A percentile compares a stretch with the other conserved stretches of the same genome.
Evolutionary conservation across 2,329 filamentous ascomycete genomes (phyloP).

Genomic region (Ophiocordyceps camponoti-floridani): DNA sequence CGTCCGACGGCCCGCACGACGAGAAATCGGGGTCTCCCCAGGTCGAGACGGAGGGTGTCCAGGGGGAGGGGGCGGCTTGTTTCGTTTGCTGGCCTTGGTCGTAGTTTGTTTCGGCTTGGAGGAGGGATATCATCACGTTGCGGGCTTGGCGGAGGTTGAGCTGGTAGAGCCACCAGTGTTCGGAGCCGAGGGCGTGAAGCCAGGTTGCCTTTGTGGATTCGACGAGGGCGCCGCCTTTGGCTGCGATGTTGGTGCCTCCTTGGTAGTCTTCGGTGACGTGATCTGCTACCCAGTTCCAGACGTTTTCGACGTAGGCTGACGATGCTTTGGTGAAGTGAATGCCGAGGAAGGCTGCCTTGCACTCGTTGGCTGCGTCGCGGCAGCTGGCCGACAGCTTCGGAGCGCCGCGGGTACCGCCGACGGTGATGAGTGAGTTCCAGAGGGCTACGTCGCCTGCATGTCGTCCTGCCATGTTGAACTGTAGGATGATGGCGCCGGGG

Average conservation of each 20-base stretch:
- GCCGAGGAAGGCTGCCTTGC: conserved; percentile 27
- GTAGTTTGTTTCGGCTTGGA: conserved; percentile 35
- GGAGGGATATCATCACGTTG: conserved; percentile 30
- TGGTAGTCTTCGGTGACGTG: conserved; percentile 29
- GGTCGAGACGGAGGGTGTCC: conserved; percentile 14
- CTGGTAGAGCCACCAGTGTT: conserved; percentile 42
- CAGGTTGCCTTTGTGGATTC: conserved; percentile 30
- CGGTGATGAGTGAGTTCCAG: conserved; percentile 25
- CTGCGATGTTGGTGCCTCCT: conserved; percentile 25
- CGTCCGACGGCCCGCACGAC: conserved; percentile 17
- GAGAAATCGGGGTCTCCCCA: conserved; percentile 25
- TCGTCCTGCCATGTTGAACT: conserved; percentile 30
- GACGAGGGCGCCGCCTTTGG: conserved; percentile 27
- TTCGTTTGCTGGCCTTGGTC: conserved; percentile 14
- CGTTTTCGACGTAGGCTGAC: conserved; percentile 8
- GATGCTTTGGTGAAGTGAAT: conserved; percentile 25
- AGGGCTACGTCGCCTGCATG: conserved; percentile 30
- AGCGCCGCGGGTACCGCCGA: conserved; percentile 23
- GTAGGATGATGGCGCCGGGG: conserved; percentile 19
- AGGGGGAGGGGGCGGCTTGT: conserved; percentile 18
- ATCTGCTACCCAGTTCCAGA: conserved; percentile 25
- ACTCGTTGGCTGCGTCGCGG: conserved; percentile 12
- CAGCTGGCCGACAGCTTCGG: conserved; percentile 20
- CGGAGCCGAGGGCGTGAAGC: conserved; percentile 26
- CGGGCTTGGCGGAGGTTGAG: conserved; percentile 30